Evolutionary conservation across 1,284 basidiomycete species (phyloP), one percentile per base, ranked within the genome.

Genomic region (Tetrapyrgos nigripes): DNA sequence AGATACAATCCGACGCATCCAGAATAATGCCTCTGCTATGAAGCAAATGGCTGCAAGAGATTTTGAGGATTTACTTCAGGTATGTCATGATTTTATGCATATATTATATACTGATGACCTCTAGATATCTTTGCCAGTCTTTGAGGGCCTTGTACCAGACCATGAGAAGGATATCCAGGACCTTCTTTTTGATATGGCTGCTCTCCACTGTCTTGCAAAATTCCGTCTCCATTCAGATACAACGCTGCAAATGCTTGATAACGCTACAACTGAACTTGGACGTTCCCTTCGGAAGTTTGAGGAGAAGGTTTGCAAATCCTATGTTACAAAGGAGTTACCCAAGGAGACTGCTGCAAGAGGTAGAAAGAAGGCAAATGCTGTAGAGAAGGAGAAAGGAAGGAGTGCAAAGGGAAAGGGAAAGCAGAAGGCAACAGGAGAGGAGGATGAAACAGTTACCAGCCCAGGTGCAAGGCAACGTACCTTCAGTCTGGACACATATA

Each of bases 11-110:
- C 59, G 64, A n/a, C 26, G 45, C 3, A 67, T 69, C 53, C n/a
- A 43, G 1, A 49, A 44, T 4, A 65, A 67, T 47, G 62, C 62
- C 3, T 65, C 64, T 23, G 64, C 58, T 8, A 64, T 69, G 62
- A 67, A 67, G 49, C 51, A 64, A 50, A 19, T 69, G 2, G 66
- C 68, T 1, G 68, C 65, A 8, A 52, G 65, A 11, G 62, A 70
- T 49, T 68, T 50, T 58, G 65, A 69, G 45, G 64, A 69, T 53
- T 45, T 67, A 1, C 54, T 68, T 59, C 59, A 70, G 62, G 64
- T 63, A 33, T 17, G 23, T 19, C 53, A 26, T 33, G 8, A 8
- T 6, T 9, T 28, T 31, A 17, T 21, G 28, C 13, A 28, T 27
- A 53, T 46, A 4, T 10, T 26, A 26, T 13, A 24, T 19, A 11